Evolutionary conservation across 768 basidiomycete species (phyloP).

Genomic region (Coprinopsis sp.): DNA sequence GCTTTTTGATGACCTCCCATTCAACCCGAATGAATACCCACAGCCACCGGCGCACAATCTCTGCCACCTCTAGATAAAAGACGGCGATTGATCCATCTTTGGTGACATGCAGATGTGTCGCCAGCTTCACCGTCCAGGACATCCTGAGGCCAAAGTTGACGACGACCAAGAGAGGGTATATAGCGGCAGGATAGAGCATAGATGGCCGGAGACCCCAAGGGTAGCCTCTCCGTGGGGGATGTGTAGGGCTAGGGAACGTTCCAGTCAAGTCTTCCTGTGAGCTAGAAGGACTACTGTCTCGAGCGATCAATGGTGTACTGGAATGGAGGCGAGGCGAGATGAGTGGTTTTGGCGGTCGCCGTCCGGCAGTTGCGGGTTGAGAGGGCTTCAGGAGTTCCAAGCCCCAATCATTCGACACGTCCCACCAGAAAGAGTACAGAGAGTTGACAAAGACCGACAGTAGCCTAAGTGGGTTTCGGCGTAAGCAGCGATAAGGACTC

Average conservation of each 20-base stretch:
- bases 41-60: constrained; percentile 89
- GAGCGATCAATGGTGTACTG: constrained; percentile 23
- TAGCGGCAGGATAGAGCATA: constrained; percentile 73
- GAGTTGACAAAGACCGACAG: constrained; percentile 84
- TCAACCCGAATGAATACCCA: constrained; percentile 98
- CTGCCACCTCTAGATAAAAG: constrained; percentile 88
- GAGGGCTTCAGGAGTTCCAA: constrained; percentile 60
- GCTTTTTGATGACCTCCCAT: constrained; percentile 83
- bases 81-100: constrained; percentile 77
- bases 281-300: neutral
- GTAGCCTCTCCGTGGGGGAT: constrained; percentile 29
- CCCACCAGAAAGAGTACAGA: constrained; percentile 98
- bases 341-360: constrained; percentile 38
- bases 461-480: too few relatives aligned
- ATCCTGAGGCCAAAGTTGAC: constrained; percentile 85
- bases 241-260: constrained; percentile 8
- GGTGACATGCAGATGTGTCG: constrained; percentile 74
- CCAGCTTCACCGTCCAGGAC: constrained; percentile 92
- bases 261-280: neutral
- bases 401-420: constrained; percentile 97
- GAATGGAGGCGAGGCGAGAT: constrained; percentile 46
- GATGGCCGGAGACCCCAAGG: constrained; percentile 72
- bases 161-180: constrained; percentile 80
- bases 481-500: too few relatives aligned
- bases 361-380: constrained; percentile 22